Conservation (phyloP, 192 early-diverging fungal species). For the Backusella sp. region DNA sequence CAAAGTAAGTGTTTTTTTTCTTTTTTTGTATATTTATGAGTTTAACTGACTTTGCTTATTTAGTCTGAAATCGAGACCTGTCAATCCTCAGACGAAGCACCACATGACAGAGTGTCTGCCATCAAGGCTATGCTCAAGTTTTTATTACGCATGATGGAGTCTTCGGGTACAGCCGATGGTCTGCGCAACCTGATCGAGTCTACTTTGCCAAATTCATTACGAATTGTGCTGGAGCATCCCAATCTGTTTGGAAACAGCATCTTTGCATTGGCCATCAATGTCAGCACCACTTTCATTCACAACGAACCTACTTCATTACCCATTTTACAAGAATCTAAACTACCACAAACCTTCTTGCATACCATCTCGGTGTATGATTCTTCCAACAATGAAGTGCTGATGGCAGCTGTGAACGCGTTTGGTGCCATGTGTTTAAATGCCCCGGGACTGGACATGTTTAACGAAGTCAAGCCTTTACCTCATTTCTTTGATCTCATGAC, state of each 20-base stretch:
- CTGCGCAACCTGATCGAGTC: conserved; percentile 95
- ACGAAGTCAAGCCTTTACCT: conserved; percentile 62
- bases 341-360: conserved; percentile 82
- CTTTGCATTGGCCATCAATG: conserved; percentile 86
- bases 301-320: conserved; percentile 95
- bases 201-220: conserved; percentile 72
- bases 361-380: conserved; percentile 55
- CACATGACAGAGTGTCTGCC: conserved; percentile 72
- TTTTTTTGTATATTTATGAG: not conserved
- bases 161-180: conserved; percentile 85
- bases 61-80: conserved; percentile 59
- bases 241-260: conserved; percentile 79
- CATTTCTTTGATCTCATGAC: conserved; percentile 79
- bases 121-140: conserved; percentile 91
- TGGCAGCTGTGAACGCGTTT: conserved; percentile 87
- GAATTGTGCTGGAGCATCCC: conserved; percentile 69
- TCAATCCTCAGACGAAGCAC: conserved; percentile 41
- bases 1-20: conserved; percentile 41
- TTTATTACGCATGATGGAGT: conserved; percentile 91
- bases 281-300: conserved; percentile 94
- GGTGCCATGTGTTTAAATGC: conserved; percentile 95
- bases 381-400: conserved; percentile 47
- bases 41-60: not conserved
- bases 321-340: conserved; percentile 89
- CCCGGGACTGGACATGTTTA: conserved; percentile 82